phyloP scores from a whole-genome alignment of 768 basidiomycete genomes.

The Agrocybe chaxingu region DNA sequence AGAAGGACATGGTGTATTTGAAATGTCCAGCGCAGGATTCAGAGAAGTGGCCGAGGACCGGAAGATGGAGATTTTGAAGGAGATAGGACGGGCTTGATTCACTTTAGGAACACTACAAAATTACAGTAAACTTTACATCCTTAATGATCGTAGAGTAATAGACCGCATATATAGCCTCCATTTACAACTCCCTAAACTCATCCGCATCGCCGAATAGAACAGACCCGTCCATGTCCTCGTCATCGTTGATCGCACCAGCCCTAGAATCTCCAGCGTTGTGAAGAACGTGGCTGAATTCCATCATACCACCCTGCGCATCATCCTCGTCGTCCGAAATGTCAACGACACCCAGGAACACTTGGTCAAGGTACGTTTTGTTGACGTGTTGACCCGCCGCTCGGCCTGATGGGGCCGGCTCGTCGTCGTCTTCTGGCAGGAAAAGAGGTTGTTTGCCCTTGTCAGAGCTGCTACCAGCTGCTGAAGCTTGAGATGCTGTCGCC shows the following conservation, averaged over 20 bases:
- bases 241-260: constrained; percentile 63
- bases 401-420: constrained; percentile 30
- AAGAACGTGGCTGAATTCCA: constrained; percentile 74
- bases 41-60: constrained; percentile 58
- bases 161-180: constrained; percentile 1
- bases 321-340: constrained; percentile 21
- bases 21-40: constrained; percentile 80
- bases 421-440: constrained; percentile 65
- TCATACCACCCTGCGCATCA: constrained; percentile 48
- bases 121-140: constrained; percentile 10
- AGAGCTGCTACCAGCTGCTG: constrained; percentile 22
- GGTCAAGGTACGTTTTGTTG: constrained; percentile 24
- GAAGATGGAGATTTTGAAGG: constrained; percentile 68
- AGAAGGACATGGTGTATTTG: constrained; percentile 79
- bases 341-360: constrained; percentile 9
- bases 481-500: background rate
- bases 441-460: constrained; percentile 49
- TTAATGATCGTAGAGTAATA: background rate
- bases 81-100: constrained; percentile 69
- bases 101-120: background rate
- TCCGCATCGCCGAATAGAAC: constrained; percentile 83
- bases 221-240: constrained; percentile 72
- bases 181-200: constrained; percentile 59
- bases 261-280: constrained; percentile 53
- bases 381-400: constrained; percentile 23